phyloP scores from a whole-genome alignment of 768 basidiomycete species.

The Lentinula edodes region DNA sequence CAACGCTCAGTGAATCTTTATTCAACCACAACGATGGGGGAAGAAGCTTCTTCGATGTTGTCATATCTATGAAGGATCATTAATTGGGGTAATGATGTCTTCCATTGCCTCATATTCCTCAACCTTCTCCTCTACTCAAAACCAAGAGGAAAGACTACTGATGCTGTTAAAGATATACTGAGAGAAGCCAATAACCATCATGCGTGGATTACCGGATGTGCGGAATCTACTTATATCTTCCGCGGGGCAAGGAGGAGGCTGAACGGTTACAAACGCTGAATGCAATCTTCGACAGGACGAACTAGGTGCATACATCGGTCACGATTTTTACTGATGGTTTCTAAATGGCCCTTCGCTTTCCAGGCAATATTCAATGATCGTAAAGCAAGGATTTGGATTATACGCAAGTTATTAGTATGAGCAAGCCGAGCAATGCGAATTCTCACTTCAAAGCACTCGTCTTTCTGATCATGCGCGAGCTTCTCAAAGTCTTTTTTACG shows the following conservation, averaged over 20 bases:
- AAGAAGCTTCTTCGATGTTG: not conserved
- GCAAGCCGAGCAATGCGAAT: not conserved
- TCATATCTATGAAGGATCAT: not conserved
- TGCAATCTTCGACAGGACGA: slow-evolving; percentile 43
- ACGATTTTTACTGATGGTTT: slow-evolving; percentile 12
- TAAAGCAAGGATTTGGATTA: not conserved
- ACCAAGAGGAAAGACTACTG: slow-evolving; percentile 57
- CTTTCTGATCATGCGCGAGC: not conserved
- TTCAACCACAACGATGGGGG: slow-evolving; percentile 41
- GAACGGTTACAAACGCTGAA: slow-evolving; percentile 51
- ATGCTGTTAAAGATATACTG: slow-evolving; percentile 70
- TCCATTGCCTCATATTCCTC: slow-evolving; percentile 61
- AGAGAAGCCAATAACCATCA: slow-evolving; percentile 24
- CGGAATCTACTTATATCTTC: slow-evolving; percentile 35
- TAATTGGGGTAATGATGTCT: slow-evolving; percentile 26
- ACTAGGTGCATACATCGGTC: slow-evolving; percentile 59
- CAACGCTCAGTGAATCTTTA: slow-evolving; percentile 57
- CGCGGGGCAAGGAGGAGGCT: slow-evolving; percentile 23
- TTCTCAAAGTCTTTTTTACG: not conserved
- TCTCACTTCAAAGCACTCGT: not conserved
- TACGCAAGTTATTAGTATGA: not conserved
- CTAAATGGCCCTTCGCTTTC: not conserved
- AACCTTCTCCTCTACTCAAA: slow-evolving; percentile 73
- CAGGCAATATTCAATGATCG: not conserved
- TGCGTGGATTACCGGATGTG: slow-evolving; percentile 55